Percentiles rank a stretch among this genome's conserved stretches.
phyloP scores from a whole-genome alignment of 371 early-diverging fungal species.

The Catenaria anguillulae region DNA sequence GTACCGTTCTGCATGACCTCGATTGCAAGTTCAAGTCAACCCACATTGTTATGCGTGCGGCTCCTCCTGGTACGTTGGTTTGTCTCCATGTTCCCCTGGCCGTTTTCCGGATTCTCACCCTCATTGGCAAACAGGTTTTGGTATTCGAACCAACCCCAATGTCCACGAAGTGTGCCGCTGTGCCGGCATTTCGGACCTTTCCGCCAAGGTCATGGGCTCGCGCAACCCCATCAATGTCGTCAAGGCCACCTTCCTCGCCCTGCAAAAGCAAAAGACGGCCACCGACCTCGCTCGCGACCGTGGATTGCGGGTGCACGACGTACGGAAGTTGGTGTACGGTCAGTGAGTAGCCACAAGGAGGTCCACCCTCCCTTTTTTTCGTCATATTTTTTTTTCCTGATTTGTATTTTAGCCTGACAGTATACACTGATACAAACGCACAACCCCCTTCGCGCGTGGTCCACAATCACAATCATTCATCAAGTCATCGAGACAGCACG shows the following conservation, averaged over 20 bases:
- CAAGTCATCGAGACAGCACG: too few relatives aligned
- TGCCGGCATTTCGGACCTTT: constrained; percentile 81
- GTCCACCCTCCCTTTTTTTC: too few relatives aligned
- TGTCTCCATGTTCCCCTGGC: not conserved
- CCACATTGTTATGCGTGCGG: constrained; percentile 58
- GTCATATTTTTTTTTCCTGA: too few relatives aligned
- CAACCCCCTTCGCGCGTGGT: too few relatives aligned
- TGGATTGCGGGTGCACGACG: constrained; percentile 81
- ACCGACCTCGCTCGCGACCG: constrained; percentile 73
- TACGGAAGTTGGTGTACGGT: constrained; percentile 20
- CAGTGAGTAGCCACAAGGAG: too few relatives aligned
- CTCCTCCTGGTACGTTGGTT: constrained; percentile 62
- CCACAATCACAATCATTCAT: too few relatives aligned
- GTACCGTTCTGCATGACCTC: constrained; percentile 83
- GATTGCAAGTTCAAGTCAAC: constrained; percentile 81
- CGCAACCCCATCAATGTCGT: constrained; percentile 93
- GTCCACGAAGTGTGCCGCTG: constrained; percentile 92
- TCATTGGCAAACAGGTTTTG: constrained; percentile 51
- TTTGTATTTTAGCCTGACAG: too few relatives aligned
- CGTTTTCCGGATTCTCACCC: not conserved
- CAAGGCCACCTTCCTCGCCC: constrained; percentile 88
- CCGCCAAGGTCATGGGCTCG: constrained; percentile 82
- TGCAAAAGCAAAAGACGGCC: constrained; percentile 67
- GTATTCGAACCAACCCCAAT: constrained; percentile 75
- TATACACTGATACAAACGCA: too few relatives aligned